These are phyloP conservation scores for Aurinia saxatilis DNA, from an alignment of 345 rosid genomes.

Conservation along the genomic window DNA sequence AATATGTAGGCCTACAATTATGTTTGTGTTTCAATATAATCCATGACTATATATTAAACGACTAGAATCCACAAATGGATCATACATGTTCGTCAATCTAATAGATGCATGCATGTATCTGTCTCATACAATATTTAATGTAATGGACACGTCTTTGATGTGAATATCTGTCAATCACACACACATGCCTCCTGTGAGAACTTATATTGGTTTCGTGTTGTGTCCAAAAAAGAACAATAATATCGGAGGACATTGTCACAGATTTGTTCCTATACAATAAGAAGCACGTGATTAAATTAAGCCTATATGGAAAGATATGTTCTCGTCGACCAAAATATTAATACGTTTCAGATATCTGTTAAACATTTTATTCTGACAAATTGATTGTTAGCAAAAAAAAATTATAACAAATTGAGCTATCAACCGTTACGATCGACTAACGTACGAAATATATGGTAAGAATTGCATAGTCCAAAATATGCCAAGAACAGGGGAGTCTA, in stretches of 20 bases:
- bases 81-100: not conserved
- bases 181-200: slow-evolving; percentile 15
- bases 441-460: too few relatives aligned
- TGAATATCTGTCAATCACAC: slow-evolving; percentile 5
- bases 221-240: not conserved
- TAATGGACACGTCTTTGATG: slow-evolving; percentile 1
- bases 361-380: too few relatives aligned
- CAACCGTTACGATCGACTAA: too few relatives aligned
- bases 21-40: not conserved
- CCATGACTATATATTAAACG: not conserved
- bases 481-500: too few relatives aligned
- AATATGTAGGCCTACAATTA: too few relatives aligned
- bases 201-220: not conserved
- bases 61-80: not conserved
- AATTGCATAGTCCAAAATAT: not conserved
- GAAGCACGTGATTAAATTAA: not conserved
- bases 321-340: not conserved
- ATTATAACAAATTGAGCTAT: too few relatives aligned
- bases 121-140: not conserved
- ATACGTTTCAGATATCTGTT: slow-evolving; percentile 6
- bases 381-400: too few relatives aligned
- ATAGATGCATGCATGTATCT: slow-evolving; percentile 1
- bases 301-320: too few relatives aligned
- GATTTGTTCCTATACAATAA: not conserved
- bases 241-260: not conserved